Conservation (phyloP, 805 yeast species). For the Candida chilensis region DNA sequence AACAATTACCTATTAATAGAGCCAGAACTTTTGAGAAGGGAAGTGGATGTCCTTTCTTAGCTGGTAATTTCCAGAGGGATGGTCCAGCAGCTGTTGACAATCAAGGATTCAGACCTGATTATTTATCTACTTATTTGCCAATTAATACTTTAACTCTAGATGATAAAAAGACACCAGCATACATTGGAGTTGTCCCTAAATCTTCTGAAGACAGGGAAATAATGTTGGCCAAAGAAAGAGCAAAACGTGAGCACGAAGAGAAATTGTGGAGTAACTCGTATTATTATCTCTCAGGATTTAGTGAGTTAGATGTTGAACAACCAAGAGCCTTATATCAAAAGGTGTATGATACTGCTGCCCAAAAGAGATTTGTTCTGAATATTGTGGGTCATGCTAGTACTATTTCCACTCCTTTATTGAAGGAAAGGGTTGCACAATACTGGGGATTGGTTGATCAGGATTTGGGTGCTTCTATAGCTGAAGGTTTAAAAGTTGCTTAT, state of each 20-base stretch:
- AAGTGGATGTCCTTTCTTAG: slow-evolving; percentile 39
- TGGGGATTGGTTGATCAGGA: slow-evolving; percentile 31
- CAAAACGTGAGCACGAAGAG: slow-evolving; percentile 23
- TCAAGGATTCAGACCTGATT: slow-evolving; percentile 43
- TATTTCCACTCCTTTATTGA: slow-evolving; percentile 16
- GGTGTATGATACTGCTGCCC: slow-evolving; percentile 21
- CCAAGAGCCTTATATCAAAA: slow-evolving; percentile 32
- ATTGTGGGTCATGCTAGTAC: slow-evolving; percentile 27
- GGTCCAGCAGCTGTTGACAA: slow-evolving; percentile 44
- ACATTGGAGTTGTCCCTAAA: slow-evolving; percentile 19
- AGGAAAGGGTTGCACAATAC: slow-evolving; percentile 25
- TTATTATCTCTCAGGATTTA: slow-evolving; percentile 26
- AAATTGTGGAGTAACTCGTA: slow-evolving; percentile 24
- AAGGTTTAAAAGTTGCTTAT: slow-evolving; percentile 28
- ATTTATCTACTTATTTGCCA: slow-evolving; percentile 32
- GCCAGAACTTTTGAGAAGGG: slow-evolving; percentile 18
- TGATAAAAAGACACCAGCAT: slow-evolving; percentile 9
- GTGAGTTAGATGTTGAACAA: slow-evolving; percentile 36
- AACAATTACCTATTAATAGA: slow-evolving; percentile 57
- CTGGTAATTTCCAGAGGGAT: slow-evolving; percentile 46
- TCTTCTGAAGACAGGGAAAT: slow-evolving; percentile 13
- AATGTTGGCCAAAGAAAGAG: slow-evolving; percentile 15
- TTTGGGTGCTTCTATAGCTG: slow-evolving; percentile 27
- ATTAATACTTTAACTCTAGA: slow-evolving; percentile 13
- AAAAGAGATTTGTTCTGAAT: slow-evolving; percentile 22